Evolutionary conservation across 2,329 filamentous ascomycete species (phyloP), one percentile per base, ranked within the genome.

Genomic region (Xylariomycetidae sp.): DNA sequence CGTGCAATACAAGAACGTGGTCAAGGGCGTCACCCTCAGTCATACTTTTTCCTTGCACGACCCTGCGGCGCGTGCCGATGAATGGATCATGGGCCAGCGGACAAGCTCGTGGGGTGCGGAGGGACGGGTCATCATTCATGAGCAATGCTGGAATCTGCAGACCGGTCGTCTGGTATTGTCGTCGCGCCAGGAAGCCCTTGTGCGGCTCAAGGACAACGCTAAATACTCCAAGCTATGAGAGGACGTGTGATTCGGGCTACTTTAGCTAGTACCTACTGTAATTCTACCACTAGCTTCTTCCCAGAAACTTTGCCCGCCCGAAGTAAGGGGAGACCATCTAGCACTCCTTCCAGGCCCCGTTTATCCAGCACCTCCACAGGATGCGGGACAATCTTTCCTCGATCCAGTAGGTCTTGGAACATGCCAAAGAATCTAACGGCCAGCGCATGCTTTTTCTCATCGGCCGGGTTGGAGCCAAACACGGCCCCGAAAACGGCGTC

Each of bases 1-100:
- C 10, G 6, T 9, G 9, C 12, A 13, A 10, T 17, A 10, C 12
- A 6, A 13, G 17, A 30, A 30, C 17, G 17, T 30, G 13, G 17
- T 19, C 17, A 30, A 14, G 28, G 28, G 6, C 12, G 16, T 17
- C 12, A 30, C 28, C 8, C 17, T 30, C 13, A 30, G 17, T 19
- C 28, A 30, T 13, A 19, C 28, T 9, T 14, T 30, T 9, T 17
- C 28, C 9, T 19, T 30, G n/a, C 28, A 30, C 28, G 28, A 15
- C 12, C 28, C 28, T 9, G 12, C 28, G 6, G 28, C 17, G 9
- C n/a, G 17, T 13, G 16, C 19, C 8, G 28, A 19, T 30, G 28
- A 30, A 16, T 30, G 28, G 28, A 19, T 19, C 17, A 17, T 30
- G 12, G 17, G n/a, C 17, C 12, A 30, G 28, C 12, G 28, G 12